These are phyloP conservation scores for Botryotinia convoluta DNA, from an alignment of 2,329 filamentous ascomycete species.

Conservation along the genomic window DNA sequence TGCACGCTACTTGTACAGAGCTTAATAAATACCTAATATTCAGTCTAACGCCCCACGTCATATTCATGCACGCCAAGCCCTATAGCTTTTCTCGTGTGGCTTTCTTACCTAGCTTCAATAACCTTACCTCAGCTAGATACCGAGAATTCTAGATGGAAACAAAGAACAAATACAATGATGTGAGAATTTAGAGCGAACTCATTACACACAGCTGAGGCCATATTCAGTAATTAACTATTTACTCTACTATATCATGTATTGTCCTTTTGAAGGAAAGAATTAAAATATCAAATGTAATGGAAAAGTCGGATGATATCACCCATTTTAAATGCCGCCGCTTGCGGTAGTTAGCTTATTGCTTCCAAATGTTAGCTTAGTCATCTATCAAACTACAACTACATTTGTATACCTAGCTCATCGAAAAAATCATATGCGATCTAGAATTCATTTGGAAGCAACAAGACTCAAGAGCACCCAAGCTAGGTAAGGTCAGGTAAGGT, in stretches of 20 bases:
- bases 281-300: neutral
- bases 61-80: neutral
- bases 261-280: neutral
- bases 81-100: neutral
- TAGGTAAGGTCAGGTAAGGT: neutral
- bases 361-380: slow-evolving; percentile 6
- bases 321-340: slow-evolving; percentile 17
- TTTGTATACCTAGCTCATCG: neutral
- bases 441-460: neutral
- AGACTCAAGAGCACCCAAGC: neutral
- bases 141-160: neutral
- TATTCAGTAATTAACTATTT: neutral
- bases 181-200: neutral
- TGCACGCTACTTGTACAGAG: too few species aligned
- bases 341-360: neutral
- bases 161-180: neutral
- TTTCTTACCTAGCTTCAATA: neutral
- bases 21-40: neutral
- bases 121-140: neutral
- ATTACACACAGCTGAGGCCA: neutral
- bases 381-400: neutral
- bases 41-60: neutral
- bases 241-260: neutral
- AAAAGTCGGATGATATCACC: neutral
- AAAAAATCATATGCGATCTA: neutral